Conservation (phyloP, 495 filamentous ascomycete species). For the Xylaria longipes region DNA sequence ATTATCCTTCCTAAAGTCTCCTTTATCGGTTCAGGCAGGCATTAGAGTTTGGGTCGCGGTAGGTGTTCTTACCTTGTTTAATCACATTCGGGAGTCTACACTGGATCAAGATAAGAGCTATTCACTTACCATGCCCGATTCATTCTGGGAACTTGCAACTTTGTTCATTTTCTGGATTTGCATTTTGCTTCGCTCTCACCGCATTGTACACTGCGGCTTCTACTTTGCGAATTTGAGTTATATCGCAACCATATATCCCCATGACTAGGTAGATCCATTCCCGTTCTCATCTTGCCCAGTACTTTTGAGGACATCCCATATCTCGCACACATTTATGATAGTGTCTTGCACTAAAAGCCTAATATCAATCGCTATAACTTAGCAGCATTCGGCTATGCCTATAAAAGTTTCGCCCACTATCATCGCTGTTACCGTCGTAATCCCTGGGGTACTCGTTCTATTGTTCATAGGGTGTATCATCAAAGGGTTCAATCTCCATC, state of each 20-base stretch:
- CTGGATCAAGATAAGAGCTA: neutral
- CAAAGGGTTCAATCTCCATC: slow-evolving; percentile 37
- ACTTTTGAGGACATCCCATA: slow-evolving; percentile 26
- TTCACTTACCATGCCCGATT: neutral
- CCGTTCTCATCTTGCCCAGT: slow-evolving; percentile 5
- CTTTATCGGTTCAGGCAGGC: slow-evolving; percentile 13
- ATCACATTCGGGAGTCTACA: neutral
- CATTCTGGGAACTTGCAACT: slow-evolving; percentile 4
- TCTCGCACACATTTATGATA: slow-evolving; percentile 12
- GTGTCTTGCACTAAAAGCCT: slow-evolving; percentile 2
- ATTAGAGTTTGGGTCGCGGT: neutral
- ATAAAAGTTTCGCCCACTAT: slow-evolving; percentile 38
- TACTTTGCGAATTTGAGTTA: neutral
- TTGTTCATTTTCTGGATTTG: neutral
- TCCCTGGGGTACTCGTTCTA: slow-evolving; percentile 51
- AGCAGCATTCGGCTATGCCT: slow-evolving; percentile 41
- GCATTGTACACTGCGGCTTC: neutral
- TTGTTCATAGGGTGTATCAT: slow-evolving; percentile 31
- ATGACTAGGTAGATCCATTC: neutral
- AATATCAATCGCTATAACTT: slow-evolving; percentile 25
- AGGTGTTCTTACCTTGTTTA: neutral
- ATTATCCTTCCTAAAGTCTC: slow-evolving; percentile 34
- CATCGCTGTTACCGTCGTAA: slow-evolving; percentile 59
- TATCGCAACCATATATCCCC: neutral
- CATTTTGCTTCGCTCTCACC: neutral